Conservation (phyloP, 345 rosid species). For the Syzygium aromaticum region DNA sequence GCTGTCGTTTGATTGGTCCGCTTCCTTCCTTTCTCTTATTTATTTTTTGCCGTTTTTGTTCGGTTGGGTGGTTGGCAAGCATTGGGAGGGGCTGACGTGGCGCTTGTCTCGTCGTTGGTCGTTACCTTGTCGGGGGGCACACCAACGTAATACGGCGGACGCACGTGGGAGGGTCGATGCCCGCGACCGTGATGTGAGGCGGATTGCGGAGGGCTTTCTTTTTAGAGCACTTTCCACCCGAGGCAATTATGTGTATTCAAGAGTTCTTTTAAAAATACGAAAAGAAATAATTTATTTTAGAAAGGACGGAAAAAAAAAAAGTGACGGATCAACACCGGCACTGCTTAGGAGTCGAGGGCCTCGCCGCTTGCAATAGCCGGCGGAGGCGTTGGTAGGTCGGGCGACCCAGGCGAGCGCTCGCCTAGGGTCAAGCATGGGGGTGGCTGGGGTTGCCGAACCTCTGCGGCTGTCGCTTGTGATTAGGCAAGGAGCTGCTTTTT, state of each 20-base stretch:
- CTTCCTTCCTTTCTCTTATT: background rate
- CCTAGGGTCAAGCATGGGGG: accelerated
- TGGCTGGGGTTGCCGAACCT: background rate
- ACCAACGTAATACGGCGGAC: no score
- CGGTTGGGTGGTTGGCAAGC: no score
- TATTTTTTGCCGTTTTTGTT: background rate
- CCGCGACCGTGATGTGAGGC: background rate
- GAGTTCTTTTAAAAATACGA: background rate
- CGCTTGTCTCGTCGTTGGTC: background rate
- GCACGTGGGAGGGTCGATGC: background rate
- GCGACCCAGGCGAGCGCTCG: accelerated
- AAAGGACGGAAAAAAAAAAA: accelerated
- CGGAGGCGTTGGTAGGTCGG: no score
- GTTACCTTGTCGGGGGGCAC: background rate
- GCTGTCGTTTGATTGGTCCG: background rate
- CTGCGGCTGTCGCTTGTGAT: accelerated
- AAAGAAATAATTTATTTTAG: no score
- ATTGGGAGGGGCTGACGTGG: background rate
- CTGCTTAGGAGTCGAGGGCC: background rate
- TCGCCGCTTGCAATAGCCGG: background rate
- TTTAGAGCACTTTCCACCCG: background rate
- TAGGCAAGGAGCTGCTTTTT: background rate
- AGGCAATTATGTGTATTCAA: background rate
- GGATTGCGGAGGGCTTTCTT: background rate
- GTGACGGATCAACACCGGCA: background rate